Evolutionary conservation across 192 early-diverging fungal species (phyloP).

Genomic region (Hyaloraphidium curvatum): DNA sequence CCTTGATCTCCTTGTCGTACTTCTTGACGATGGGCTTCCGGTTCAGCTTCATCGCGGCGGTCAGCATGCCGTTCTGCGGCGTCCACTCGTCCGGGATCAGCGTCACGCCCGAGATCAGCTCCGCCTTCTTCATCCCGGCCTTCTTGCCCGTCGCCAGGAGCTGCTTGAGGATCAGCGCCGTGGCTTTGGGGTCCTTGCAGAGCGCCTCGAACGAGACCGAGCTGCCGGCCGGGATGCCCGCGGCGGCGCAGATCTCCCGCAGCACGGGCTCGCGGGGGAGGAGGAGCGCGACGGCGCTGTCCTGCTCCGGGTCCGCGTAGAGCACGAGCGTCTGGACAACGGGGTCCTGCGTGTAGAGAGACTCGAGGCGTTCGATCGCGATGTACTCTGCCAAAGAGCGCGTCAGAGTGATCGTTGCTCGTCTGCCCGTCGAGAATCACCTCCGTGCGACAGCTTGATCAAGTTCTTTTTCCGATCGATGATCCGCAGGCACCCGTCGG

Average conservation of each 20-base stretch:
- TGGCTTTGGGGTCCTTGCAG: constrained; percentile 18
- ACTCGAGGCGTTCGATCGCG: constrained; percentile 85
- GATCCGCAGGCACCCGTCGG: constrained; percentile 55
- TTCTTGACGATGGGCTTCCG: constrained; percentile 51
- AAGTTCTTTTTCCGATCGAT: constrained; percentile 91
- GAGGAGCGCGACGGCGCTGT: constrained; percentile 57
- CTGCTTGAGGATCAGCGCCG: constrained; percentile 26
- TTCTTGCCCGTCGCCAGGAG: constrained; percentile 38
- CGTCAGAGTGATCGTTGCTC: background rate
- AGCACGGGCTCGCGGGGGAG: constrained; percentile 39
- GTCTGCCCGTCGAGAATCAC: background rate
- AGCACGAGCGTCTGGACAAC: constrained; percentile 64
- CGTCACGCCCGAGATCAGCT: constrained; percentile 45
- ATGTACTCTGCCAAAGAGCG: constrained; percentile 78
- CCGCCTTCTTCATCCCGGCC: constrained; percentile 47
- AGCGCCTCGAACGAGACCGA: constrained; percentile 24
- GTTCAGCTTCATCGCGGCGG: constrained; percentile 89
- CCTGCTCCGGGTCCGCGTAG: constrained; percentile 42
- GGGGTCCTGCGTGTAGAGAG: constrained; percentile 55
- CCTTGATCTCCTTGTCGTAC: constrained; percentile 36
- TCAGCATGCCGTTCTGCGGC: constrained; percentile 61
- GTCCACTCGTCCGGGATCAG: constrained; percentile 75
- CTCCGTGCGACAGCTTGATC: constrained; percentile 33
- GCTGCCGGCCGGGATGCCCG: too few species aligned
- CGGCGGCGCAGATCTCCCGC: constrained; percentile 13